Conservation (phyloP, 2,329 filamentous ascomycete genomes). For the Polychaeton citri region DNA sequence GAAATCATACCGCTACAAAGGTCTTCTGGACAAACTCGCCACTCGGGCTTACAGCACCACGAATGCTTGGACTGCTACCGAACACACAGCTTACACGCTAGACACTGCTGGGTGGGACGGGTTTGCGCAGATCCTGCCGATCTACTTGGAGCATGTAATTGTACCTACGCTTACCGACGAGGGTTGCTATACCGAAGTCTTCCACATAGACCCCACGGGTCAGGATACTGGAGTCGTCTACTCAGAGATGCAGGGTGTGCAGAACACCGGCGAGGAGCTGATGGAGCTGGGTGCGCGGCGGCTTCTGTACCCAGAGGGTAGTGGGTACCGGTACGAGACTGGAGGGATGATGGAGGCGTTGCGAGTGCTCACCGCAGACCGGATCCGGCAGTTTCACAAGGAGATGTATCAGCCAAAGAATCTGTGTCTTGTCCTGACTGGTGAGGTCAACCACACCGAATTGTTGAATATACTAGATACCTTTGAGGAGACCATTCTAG, state of each 20-base stretch:
- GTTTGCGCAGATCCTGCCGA: conserved; percentile 83
- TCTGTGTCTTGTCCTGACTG: conserved; percentile 79
- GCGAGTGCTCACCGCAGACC: conserved; percentile 70
- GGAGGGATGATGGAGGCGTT: conserved; percentile 91
- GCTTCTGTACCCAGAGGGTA: conserved; percentile 72
- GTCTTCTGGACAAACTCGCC: conserved; percentile 84
- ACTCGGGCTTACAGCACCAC: conserved; percentile 86
- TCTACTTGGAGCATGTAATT: conserved; percentile 90
- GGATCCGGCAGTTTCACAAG: conserved; percentile 86
- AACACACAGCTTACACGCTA: conserved; percentile 91
- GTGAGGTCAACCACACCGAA: conserved; percentile 72
- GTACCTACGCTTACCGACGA: conserved; percentile 85
- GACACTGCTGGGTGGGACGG: conserved; percentile 95
- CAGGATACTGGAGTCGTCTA: conserved; percentile 85
- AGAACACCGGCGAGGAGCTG: conserved; percentile 71
- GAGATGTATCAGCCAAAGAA: conserved; percentile 99
- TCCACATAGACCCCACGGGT: conserved; percentile 85
- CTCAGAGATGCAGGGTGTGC: conserved; percentile 94
- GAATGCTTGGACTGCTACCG: conserved; percentile 93
- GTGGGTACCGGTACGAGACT: conserved; percentile 96
- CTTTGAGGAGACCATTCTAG: conserved; percentile 77
- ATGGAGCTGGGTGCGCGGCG: conserved; percentile 75
- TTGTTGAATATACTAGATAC: conserved; percentile 69
- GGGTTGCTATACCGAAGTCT: conserved; percentile 87
- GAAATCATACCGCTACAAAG: conserved; percentile 86